phyloP scores from a whole-genome alignment of 2,329 filamentous ascomycete species.

The Monosporascus sp. region DNA sequence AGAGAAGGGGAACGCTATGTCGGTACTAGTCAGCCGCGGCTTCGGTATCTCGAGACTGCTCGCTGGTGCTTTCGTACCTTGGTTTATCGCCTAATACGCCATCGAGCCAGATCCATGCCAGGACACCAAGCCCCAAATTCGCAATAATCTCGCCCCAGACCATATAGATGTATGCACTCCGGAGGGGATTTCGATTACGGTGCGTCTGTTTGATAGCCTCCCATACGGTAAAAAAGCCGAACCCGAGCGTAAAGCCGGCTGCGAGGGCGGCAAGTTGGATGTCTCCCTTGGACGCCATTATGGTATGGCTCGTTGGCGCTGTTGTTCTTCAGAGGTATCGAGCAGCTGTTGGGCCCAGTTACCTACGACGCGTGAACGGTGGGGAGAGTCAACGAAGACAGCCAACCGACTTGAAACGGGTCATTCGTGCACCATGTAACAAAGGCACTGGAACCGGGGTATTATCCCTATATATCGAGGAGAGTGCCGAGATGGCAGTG shows the following conservation, averaged over 20 bases:
- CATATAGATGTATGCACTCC: slow-evolving; percentile 27
- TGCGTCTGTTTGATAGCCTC: slow-evolving; percentile 10
- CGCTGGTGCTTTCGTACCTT: slow-evolving; percentile 5
- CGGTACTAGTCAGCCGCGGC: slow-evolving; percentile 9
- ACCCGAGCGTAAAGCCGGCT: slow-evolving; percentile 8
- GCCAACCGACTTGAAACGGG: too few species aligned
- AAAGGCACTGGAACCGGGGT: too few species aligned
- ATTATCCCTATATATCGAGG: too few species aligned
- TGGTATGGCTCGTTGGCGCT: too few species aligned
- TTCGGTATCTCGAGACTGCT: slow-evolving; percentile 18
- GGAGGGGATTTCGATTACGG: slow-evolving; percentile 8
- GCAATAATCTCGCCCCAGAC: slow-evolving; percentile 39
- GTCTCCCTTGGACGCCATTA: background rate
- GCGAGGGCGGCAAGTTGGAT: slow-evolving; percentile 8
- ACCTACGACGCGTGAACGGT: too few species aligned
- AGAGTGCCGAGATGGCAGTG: too few species aligned
- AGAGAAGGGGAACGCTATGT: slow-evolving; percentile 26
- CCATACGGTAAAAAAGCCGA: slow-evolving; percentile 10
- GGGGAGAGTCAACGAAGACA: too few species aligned
- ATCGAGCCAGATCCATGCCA: slow-evolving; percentile 35
- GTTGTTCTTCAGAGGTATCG: too few species aligned
- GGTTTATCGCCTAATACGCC: slow-evolving; percentile 19
- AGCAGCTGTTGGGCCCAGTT: too few species aligned
- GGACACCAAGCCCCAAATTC: slow-evolving; percentile 31
- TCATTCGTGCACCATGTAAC: too few species aligned